These are phyloP conservation scores for Pterocarpus santalinus DNA, from an alignment of 306 rosid species.

Conservation along the genomic window DNA sequence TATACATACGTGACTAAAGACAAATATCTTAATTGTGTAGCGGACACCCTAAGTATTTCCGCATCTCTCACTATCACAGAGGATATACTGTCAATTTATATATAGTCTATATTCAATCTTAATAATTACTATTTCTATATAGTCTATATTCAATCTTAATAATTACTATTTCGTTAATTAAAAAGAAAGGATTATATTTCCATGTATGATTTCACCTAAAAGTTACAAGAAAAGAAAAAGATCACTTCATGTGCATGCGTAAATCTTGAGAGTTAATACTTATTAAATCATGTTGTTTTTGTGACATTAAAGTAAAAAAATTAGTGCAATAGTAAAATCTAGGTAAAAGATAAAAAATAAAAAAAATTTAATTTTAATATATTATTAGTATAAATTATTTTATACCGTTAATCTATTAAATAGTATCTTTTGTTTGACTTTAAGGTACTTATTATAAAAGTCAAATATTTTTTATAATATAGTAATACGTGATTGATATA, in stretches of 20 bases:
- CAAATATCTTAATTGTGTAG: constrained; percentile 26
- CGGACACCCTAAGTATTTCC: constrained; percentile 27
- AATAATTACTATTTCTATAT: neutral
- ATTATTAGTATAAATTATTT: no score
- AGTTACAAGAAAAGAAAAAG: neutral
- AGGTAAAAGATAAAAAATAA: no score
- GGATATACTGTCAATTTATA: constrained; percentile 1
- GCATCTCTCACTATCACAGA: constrained; percentile 2
- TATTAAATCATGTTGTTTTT: neutral
- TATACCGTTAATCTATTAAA: no score
- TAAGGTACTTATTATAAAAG: no score
- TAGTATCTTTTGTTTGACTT: no score
- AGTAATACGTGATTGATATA: no score
- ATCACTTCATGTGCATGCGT: neutral
- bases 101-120: neutral
- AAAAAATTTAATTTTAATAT: no score
- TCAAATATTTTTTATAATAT: no score
- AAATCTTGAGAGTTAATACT: no score
- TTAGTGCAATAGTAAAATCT: neutral
- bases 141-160: neutral
- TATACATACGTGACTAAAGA: neutral
- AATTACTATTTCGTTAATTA: neutral
- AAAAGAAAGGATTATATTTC: neutral
- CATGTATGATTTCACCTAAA: neutral
- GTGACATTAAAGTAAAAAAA: neutral